Evolutionary conservation across 345 rosid species (phyloP).

Genomic region (Pugionium cornutum): DNA sequence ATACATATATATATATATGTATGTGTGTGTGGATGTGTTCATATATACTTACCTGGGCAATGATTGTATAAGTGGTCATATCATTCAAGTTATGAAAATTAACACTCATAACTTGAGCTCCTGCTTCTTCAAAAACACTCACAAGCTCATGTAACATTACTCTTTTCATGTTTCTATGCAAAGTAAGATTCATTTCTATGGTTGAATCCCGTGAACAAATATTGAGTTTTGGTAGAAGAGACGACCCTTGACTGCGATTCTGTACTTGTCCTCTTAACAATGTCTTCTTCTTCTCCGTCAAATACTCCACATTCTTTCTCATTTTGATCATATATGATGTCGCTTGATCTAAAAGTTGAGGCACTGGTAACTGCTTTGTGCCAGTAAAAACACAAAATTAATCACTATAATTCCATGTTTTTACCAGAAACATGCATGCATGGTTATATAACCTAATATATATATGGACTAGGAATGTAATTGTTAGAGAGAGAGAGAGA

Average conservation of each 20-base stretch:
- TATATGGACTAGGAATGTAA: not conserved
- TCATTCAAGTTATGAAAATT: constrained; percentile 27
- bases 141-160: constrained; percentile 28
- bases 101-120: constrained; percentile 36
- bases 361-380: constrained; percentile 23
- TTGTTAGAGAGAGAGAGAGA: not conserved
- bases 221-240: constrained; percentile 21
- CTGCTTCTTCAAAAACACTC: constrained; percentile 37
- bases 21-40: not conserved
- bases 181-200: constrained; percentile 27
- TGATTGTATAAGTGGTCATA: constrained; percentile 21
- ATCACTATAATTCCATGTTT: not conserved
- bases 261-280: constrained; percentile 10
- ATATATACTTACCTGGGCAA: constrained; percentile 14
- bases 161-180: constrained; percentile 21
- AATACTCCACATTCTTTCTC: constrained; percentile 18
- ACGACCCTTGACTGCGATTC: constrained; percentile 18
- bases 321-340: constrained; percentile 25
- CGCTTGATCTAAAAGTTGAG: constrained; percentile 31
- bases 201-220: constrained; percentile 23
- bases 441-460: no score
- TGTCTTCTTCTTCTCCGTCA: constrained; percentile 26
- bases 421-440: no score
- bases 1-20: not conserved
- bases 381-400: constrained; percentile 6